These are phyloP conservation scores for Daldinia childiae DNA, from an alignment of 495 filamentous ascomycete species.

Conservation along the genomic window DNA sequence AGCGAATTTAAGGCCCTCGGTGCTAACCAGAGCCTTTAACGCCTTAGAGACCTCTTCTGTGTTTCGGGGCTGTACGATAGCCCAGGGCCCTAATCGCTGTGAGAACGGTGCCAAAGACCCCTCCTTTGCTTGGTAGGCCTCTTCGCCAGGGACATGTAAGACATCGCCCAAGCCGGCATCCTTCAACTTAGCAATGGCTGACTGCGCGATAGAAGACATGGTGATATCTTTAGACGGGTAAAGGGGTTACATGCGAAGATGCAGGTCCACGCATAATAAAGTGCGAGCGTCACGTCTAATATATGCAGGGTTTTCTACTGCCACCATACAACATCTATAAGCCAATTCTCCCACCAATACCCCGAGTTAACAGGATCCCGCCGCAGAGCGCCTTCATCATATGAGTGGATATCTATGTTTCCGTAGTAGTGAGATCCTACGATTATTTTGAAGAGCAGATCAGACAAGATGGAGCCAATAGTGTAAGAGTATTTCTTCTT, in stretches of 20 bases:
- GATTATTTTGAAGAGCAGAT: background rate
- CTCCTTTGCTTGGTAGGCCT: background rate
- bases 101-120: conserved; percentile 44
- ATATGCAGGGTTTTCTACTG: background rate
- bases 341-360: no score
- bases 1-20: conserved; percentile 20
- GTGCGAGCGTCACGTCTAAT: background rate
- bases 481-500: background rate
- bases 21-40: conserved; percentile 40
- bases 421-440: background rate
- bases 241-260: background rate
- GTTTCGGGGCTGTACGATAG: conserved; percentile 49
- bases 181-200: background rate
- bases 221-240: background rate
- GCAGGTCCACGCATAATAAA: background rate
- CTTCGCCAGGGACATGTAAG: background rate
- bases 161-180: background rate
- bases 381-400: background rate
- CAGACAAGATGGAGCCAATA: conserved; percentile 48
- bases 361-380: background rate
- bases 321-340: no score
- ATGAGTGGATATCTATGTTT: background rate
- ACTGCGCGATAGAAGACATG: background rate
- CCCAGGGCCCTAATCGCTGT: conserved; percentile 42
- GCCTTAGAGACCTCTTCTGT: conserved; percentile 49